Evolutionary conservation across 768 basidiomycete genomes (phyloP).

Genomic region (Rubroboletus pulcherrimus): DNA sequence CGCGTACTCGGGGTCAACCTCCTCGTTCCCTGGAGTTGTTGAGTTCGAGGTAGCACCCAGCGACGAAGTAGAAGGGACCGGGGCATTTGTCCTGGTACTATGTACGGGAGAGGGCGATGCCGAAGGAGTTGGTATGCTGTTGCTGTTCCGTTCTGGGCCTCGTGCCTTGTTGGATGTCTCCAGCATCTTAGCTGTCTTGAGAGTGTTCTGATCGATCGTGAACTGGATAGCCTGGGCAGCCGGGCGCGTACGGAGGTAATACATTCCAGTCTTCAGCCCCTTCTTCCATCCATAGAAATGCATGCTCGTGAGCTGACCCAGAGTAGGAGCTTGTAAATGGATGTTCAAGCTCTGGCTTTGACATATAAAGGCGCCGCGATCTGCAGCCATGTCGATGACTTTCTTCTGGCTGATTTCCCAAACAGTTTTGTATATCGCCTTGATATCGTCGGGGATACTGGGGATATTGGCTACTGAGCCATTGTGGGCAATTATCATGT

Average conservation of each 20-base stretch:
- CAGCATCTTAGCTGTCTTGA: slow-evolving; percentile 51
- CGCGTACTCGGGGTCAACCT: slow-evolving; percentile 66
- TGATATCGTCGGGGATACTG: slow-evolving; percentile 83
- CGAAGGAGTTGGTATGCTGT: slow-evolving; percentile 23
- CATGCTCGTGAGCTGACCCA: slow-evolving; percentile 92
- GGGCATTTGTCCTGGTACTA: slow-evolving; percentile 32
- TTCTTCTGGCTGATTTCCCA: slow-evolving; percentile 99
- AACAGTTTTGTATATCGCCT: slow-evolving; percentile 99
- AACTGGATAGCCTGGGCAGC: slow-evolving; percentile 97
- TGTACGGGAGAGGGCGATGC: slow-evolving; percentile 26
- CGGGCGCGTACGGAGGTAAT: slow-evolving; percentile 92
- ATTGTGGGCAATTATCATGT: slow-evolving; percentile 96
- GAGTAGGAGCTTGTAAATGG: slow-evolving; percentile 83
- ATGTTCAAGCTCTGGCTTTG: slow-evolving; percentile 95
- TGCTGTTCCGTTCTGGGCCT: slow-evolving; percentile 11
- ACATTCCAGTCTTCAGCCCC: slow-evolving; percentile 98
- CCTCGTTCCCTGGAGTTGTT: slow-evolving; percentile 34
- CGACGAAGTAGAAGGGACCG: slow-evolving; percentile 24
- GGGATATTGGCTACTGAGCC: slow-evolving; percentile 87
- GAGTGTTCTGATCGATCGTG: slow-evolving; percentile 81
- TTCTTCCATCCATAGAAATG: slow-evolving; percentile 99
- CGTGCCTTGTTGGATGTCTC: slow-evolving; percentile 21
- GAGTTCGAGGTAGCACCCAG: slow-evolving; percentile 9
- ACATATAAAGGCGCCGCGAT: slow-evolving; percentile 97
- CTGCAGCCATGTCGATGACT: slow-evolving; percentile 96